Base-by-base conservation (phyloP, 805 yeast genomes). In the Kluyveromyces wickerhamii region DNA sequence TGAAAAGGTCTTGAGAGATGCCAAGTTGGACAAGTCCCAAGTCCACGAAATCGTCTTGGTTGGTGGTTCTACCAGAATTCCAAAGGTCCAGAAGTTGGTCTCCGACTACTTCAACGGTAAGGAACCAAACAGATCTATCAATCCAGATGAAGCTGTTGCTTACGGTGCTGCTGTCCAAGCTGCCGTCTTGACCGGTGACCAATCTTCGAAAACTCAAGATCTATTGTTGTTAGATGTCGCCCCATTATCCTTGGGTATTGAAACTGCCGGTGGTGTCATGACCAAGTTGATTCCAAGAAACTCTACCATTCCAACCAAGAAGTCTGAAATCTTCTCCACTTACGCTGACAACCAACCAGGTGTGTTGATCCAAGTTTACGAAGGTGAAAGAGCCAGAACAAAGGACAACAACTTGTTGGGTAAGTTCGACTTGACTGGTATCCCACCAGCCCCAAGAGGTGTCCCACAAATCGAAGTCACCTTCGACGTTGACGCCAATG, bases 211-310 rank as follows among this genome's bases (percentile, higher is more conserved):
- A 85, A 89, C 96, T 49, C 96, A 89, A 73, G 97, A 88, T 65
- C 73, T 88, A 65, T 76, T 92, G 63, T 78, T 89, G 63, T 81
- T 92, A 65, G 98, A 89, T 78, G 98, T 89, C 67, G 95, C 96
- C 63, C 97, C 98, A 67, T 78, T 89, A 63, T 88, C 97, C 42
- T 67, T 89, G 57, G 98, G 98, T 81, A 89, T 89, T 68, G 97
- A 89, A 75, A 89, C 96, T 58, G 95, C 96, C 64, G 97, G 98
- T 79, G 97, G 97, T 81, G 92, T 88, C 69, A 88, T 89, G 95
- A 88, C 97, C 68, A 86, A 86, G 72, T 83, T 89, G 71, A 89
- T 89, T 58, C 95, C 96, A 72, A 83, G 98, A 77, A 89, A 89
- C 83, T 82, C 96, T 42, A 88, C 97, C 46, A 87, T 89, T 54